These are phyloP conservation scores for Kazachstania sp. DNA, from an alignment of 1,139 yeast species.

Conservation along the genomic window DNA sequence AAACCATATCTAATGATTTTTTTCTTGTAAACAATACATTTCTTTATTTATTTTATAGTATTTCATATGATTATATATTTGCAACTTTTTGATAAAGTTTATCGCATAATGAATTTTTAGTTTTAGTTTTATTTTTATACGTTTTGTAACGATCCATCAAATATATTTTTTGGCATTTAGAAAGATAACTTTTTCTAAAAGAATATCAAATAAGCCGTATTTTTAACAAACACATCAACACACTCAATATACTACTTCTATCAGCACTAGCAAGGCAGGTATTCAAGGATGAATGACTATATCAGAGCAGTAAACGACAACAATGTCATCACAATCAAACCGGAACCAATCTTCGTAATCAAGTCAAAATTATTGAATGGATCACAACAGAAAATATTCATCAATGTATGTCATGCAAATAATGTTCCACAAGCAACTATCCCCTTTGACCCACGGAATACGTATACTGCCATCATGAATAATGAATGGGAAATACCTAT, in stretches of 20 bases:
- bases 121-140: neutral
- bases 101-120: neutral
- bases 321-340: constrained; percentile 14
- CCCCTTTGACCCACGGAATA: constrained; percentile 47
- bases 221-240: too few species aligned
- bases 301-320: constrained; percentile 4
- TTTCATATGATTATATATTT: neutral
- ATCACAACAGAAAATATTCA: constrained; percentile 55
- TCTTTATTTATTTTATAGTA: neutral
- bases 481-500: constrained; percentile 84
- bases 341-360: constrained; percentile 23
- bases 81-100: neutral
- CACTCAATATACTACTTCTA: too few species aligned
- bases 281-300: constrained; percentile 6
- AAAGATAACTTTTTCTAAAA: too few species aligned
- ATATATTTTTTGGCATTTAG: neutral
- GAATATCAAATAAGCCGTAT: too few species aligned
- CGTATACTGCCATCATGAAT: constrained; percentile 58
- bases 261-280: too few species aligned
- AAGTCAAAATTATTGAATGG: constrained; percentile 18
- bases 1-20: too few species aligned
- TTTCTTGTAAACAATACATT: too few species aligned
- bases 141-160: neutral
- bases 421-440: constrained; percentile 52
- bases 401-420: constrained; percentile 62